Percentiles rank a stretch among this genome's conserved stretches.
Conservation (phyloP, 2,329 filamentous ascomycete species). For the Cladosporium sp. region DNA sequence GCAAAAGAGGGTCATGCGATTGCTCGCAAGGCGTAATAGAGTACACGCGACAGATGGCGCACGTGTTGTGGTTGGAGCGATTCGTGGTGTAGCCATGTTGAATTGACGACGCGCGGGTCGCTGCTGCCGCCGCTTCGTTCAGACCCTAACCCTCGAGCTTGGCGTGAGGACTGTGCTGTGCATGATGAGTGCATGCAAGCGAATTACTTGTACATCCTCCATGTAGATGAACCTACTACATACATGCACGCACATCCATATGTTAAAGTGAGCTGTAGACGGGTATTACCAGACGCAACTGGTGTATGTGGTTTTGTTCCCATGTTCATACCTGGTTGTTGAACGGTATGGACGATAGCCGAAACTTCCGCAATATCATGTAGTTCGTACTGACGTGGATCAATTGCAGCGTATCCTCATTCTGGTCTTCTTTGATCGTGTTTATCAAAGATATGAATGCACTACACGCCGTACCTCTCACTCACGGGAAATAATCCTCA, state of each 20-base stretch:
- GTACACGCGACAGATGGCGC: conserved; percentile 3
- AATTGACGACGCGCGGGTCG: conserved; percentile 8
- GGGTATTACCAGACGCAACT: background rate
- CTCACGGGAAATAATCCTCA: background rate
- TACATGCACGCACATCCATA: background rate
- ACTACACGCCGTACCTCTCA: background rate
- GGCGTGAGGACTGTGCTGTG: background rate
- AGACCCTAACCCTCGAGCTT: background rate
- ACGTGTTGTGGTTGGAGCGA: conserved; percentile 1
- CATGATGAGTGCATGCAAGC: background rate
- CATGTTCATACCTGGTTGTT: background rate
- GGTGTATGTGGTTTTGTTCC: background rate
- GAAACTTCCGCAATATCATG: background rate
- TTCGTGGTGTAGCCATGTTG: conserved; percentile 9
- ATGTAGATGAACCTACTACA: too few species aligned
- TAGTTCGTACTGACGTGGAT: background rate
- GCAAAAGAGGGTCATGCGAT: conserved; percentile 3
- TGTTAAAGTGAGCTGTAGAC: background rate
- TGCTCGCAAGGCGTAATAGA: background rate
- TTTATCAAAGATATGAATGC: background rate
- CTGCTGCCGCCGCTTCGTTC: background rate
- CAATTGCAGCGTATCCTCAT: background rate
- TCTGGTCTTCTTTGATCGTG: background rate
- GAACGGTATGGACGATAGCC: background rate
- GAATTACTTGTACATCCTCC: too few species aligned